Evolutionary conservation across 164 flowering plant genomes (phyloP).

Genomic region (Macadamia tetraphylla): DNA sequence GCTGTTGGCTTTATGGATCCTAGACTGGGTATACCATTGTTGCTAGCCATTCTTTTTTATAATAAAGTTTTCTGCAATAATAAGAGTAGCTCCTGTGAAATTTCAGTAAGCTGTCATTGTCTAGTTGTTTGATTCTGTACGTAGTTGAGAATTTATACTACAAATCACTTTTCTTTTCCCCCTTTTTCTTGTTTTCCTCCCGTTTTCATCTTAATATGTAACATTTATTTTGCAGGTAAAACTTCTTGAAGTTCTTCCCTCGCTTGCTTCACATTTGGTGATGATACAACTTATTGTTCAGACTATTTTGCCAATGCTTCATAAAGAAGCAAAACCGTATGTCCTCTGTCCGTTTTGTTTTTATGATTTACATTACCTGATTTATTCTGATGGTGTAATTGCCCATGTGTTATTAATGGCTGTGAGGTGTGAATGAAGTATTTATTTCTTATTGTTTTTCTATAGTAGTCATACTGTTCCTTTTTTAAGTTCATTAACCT

Average conservation of each 20-base stretch:
- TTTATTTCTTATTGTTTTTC: background rate
- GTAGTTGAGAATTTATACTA: background rate
- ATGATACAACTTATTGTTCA: conserved; percentile 80
- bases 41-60: conserved; percentile 62
- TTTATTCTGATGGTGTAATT: background rate
- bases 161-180: background rate
- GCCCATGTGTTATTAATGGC: background rate
- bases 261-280: conserved; percentile 70
- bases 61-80: conserved; percentile 38
- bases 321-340: conserved; percentile 58
- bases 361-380: background rate
- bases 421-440: background rate
- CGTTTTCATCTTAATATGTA: conserved; percentile 7
- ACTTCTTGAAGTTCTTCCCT: conserved; percentile 69
- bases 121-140: conserved; percentile 5
- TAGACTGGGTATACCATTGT: conserved; percentile 55
- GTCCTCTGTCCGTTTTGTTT: conserved; percentile 18
- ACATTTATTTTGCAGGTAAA: conserved; percentile 51
- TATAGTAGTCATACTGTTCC: background rate
- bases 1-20: conserved; percentile 55
- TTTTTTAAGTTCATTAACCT: background rate
- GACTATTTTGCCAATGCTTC: conserved; percentile 80
- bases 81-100: conserved; percentile 24
- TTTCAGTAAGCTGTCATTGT: conserved; percentile 42
- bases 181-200: background rate